Conservation (phyloP, 805 yeast genomes). For the Candida fluviatilis region DNA sequence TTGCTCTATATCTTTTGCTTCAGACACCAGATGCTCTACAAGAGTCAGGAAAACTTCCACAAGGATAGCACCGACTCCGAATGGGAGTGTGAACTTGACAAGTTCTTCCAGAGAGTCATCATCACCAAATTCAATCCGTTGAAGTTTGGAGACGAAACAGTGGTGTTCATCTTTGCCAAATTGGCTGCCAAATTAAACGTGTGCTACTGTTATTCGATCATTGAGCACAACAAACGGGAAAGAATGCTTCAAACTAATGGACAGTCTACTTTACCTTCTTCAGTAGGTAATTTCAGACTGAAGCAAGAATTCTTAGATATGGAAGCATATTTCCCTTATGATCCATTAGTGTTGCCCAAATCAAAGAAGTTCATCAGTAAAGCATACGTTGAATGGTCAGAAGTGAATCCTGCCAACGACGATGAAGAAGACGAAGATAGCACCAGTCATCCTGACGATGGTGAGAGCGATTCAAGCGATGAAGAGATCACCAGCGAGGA, state of each 20-base stretch:
- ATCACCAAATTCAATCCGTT: constrained; percentile 90
- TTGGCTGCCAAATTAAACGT: constrained; percentile 85
- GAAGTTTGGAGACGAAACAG: constrained; percentile 90
- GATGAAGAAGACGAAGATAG: constrained; percentile 54
- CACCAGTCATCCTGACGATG: constrained; percentile 26
- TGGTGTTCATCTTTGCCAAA: constrained; percentile 88
- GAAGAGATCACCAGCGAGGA: constrained; percentile 14
- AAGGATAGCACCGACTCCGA: constrained; percentile 20
- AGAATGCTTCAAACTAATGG: constrained; percentile 46
- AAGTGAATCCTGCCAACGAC: constrained; percentile 47
- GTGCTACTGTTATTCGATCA: constrained; percentile 89
- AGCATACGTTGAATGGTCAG: constrained; percentile 69
- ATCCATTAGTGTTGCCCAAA: constrained; percentile 73
- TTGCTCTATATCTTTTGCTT: constrained; percentile 89
- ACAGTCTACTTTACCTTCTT: constrained; percentile 19
- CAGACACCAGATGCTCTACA: constrained; percentile 60
- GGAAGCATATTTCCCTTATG: constrained; percentile 96
- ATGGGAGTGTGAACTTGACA: constrained; percentile 83
- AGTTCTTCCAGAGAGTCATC: constrained; percentile 80
- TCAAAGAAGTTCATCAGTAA: constrained; percentile 52
- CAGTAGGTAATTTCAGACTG: constrained; percentile 44
- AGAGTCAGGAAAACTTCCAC: constrained; percentile 7
- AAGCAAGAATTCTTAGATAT: constrained; percentile 83
- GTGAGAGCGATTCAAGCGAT: constrained; percentile 20
- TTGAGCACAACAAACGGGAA: constrained; percentile 82